Percentiles rank a stretch among this genome's conserved stretches.
These are phyloP conservation scores for Penicillium sp. DNA, from an alignment of 2,329 filamentous ascomycete genomes.

Conservation along the genomic window DNA sequence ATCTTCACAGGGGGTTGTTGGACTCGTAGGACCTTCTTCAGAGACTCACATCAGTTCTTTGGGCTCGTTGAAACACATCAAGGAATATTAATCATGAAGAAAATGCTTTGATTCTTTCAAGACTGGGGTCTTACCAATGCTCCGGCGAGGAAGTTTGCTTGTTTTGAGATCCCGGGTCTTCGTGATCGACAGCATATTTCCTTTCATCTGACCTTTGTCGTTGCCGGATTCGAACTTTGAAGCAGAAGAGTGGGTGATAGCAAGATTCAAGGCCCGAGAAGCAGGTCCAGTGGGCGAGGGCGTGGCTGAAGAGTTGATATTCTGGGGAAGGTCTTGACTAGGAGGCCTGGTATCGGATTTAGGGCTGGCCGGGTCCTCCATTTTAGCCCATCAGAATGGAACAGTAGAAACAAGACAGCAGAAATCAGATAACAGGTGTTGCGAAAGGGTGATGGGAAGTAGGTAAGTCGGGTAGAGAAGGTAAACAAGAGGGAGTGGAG, in stretches of 20 bases:
- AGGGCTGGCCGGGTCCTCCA: background rate
- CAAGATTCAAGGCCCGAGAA: background rate
- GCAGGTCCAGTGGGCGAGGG: background rate
- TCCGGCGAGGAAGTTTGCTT: constrained; percentile 6
- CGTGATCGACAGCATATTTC: constrained; percentile 34
- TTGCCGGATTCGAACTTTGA: background rate
- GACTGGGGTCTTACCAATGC: constrained; percentile 7
- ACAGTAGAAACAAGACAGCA: background rate
- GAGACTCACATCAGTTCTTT: background rate
- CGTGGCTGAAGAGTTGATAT: background rate
- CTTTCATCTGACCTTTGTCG: background rate
- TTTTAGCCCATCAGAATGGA: background rate
- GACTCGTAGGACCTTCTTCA: background rate
- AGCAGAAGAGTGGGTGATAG: too few relatives aligned
- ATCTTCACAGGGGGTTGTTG: background rate
- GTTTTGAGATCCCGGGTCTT: constrained; percentile 10
- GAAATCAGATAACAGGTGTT: background rate
- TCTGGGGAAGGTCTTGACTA: background rate
- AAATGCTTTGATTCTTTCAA: background rate
- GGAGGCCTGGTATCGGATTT: background rate
- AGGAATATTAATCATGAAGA: background rate
- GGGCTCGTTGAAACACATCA: background rate
- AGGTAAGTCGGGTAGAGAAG: background rate
- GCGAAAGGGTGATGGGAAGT: background rate
- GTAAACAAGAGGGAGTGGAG: background rate